phyloP scores from a whole-genome alignment of 352 stramenopile genomes.

The Globisporangium paddicum region DNA sequence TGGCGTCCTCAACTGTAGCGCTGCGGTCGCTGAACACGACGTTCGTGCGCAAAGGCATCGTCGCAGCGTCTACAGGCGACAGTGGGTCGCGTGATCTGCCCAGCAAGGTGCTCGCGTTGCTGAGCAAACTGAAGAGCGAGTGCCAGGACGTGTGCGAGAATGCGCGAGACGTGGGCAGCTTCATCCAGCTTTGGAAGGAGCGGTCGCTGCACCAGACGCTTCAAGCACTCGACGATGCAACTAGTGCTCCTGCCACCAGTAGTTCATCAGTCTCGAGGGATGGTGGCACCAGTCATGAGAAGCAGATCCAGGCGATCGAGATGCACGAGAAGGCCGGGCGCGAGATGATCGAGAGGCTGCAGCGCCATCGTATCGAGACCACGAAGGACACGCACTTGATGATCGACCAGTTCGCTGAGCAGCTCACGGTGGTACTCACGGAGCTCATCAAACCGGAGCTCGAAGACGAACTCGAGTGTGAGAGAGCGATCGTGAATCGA shows the following conservation, averaged over 20 bases:
- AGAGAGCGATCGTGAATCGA: slow-evolving; percentile 16
- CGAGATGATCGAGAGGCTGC: slow-evolving; percentile 31
- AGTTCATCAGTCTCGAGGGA: neutral
- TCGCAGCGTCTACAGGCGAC: slow-evolving; percentile 6
- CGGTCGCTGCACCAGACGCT: slow-evolving; percentile 51
- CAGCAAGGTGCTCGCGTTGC: slow-evolving; percentile 8
- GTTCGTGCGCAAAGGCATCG: slow-evolving; percentile 33
- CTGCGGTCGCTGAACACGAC: slow-evolving; percentile 24
- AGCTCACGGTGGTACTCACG: slow-evolving; percentile 24
- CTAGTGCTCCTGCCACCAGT: neutral
- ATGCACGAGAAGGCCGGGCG: slow-evolving; percentile 38
- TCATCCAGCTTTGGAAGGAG: slow-evolving; percentile 60
- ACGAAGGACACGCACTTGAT: slow-evolving; percentile 14
- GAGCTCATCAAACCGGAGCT: slow-evolving; percentile 32
- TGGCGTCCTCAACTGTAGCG: slow-evolving; percentile 5
- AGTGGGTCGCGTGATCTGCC: neutral
- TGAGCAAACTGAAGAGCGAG: slow-evolving; percentile 15
- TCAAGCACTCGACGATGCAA: slow-evolving; percentile 27
- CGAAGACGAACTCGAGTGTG: slow-evolving; percentile 27
- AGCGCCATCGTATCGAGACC: slow-evolving; percentile 17
- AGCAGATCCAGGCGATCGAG: slow-evolving; percentile 56
- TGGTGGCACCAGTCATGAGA: slow-evolving; percentile 13
- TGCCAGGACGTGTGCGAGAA: slow-evolving; percentile 15
- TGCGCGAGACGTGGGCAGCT: slow-evolving; percentile 13
- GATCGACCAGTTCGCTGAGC: slow-evolving; percentile 28